These are phyloP conservation scores for Wickerhamomyces strasburgensis DNA, from an alignment of 805 yeast species.

Conservation along the genomic window DNA sequence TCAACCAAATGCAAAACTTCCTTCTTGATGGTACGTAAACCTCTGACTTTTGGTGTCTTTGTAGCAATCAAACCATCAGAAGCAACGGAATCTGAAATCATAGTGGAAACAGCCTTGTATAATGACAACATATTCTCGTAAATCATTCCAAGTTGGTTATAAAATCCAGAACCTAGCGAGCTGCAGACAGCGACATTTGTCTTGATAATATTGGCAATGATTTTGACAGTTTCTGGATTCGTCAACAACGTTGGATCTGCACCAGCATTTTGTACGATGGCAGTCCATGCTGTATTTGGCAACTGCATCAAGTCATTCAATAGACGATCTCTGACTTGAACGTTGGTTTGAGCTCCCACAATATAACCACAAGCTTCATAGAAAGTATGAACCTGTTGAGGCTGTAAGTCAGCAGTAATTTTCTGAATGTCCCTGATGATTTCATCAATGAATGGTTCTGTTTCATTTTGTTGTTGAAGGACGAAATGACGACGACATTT, in stretches of 20 bases:
- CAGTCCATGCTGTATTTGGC: conserved; percentile 93
- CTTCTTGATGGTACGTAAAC: conserved; percentile 92
- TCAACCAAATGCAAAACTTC: conserved; percentile 88
- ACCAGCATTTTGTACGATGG: conserved; percentile 79
- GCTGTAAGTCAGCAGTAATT: conserved; percentile 88
- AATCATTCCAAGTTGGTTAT: conserved; percentile 79
- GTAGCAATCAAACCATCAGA: conserved; percentile 84
- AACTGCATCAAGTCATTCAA: conserved; percentile 77
- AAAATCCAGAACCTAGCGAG: conserved; percentile 89
- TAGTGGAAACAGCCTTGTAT: conserved; percentile 80
- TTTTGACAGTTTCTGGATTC: conserved; percentile 81
- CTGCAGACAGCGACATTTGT: conserved; percentile 94
- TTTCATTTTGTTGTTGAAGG: conserved; percentile 76
- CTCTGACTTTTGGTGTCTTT: conserved; percentile 91
- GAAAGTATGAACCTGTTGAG: conserved; percentile 97
- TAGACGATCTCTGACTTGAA: conserved; percentile 63
- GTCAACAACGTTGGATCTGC: conserved; percentile 76
- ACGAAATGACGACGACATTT: conserved; percentile 96
- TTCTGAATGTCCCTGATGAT: conserved; percentile 77
- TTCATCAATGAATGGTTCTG: conserved; percentile 87
- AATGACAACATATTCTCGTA: conserved; percentile 86
- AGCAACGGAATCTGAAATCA: conserved; percentile 79
- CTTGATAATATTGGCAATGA: conserved; percentile 88
- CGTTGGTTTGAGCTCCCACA: conserved; percentile 76
- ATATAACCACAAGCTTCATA: conserved; percentile 97